A percentile compares a stretch with the other conserved stretches of the same genome.
Evolutionary conservation across 768 basidiomycete genomes (phyloP).

Genomic region (Paxillus ammoniavirescens): DNA sequence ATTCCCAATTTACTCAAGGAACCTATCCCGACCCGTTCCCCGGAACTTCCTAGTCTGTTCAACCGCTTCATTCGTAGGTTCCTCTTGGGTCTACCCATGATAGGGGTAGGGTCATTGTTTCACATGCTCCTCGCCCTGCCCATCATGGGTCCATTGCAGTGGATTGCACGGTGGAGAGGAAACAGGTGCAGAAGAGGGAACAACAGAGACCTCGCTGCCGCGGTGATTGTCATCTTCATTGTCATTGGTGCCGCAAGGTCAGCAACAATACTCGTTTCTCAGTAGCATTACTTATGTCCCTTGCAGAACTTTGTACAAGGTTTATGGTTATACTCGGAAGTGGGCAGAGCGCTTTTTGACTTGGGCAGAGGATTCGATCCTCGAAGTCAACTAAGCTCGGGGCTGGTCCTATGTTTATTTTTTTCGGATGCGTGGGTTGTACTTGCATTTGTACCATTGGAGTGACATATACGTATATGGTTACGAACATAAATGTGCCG

Average conservation of each 20-base stretch:
- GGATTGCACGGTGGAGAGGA: constrained; percentile 64
- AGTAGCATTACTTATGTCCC: constrained; percentile 9
- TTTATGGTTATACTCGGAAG: constrained; percentile 63
- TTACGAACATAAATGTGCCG: neutral
- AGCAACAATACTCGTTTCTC: constrained; percentile 11
- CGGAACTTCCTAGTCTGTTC: constrained; percentile 46
- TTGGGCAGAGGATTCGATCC: constrained; percentile 76
- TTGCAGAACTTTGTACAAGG: constrained; percentile 64
- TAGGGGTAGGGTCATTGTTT: constrained; percentile 74
- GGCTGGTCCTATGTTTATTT: neutral
- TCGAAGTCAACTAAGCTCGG: constrained; percentile 61
- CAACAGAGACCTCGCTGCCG: constrained; percentile 61
- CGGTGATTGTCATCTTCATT: constrained; percentile 61
- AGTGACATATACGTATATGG: constrained; percentile 19
- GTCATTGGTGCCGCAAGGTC: constrained; percentile 64
- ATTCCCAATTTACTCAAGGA: constrained; percentile 12
- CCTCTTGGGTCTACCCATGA: constrained; percentile 71
- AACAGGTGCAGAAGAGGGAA: constrained; percentile 51
- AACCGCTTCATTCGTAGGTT: constrained; percentile 65
- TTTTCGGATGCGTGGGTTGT: neutral
- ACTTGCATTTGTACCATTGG: constrained; percentile 4
- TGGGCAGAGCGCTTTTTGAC: constrained; percentile 59
- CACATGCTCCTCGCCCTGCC: constrained; percentile 69
- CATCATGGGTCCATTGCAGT: constrained; percentile 65
- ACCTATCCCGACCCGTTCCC: constrained; percentile 15